A percentile compares a stretch with the other conserved stretches of the same genome.
phyloP scores from a whole-genome alignment of 2,329 filamentous ascomycete species.

The Botryotinia calthae region DNA sequence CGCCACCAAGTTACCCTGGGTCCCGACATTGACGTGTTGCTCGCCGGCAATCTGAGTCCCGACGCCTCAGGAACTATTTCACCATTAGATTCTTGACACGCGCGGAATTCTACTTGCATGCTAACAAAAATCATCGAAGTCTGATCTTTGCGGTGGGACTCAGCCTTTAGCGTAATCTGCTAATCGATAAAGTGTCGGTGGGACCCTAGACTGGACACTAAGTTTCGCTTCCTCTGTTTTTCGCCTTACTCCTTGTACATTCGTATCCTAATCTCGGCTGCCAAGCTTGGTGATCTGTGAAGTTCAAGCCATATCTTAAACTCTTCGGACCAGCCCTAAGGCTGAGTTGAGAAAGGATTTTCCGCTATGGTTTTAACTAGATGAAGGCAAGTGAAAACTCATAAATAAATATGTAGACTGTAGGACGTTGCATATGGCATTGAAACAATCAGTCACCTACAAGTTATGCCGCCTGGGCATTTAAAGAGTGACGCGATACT shows the following conservation, averaged over 20 bases:
- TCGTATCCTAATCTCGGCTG: background rate
- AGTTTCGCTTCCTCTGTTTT: background rate
- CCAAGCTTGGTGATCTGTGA: background rate
- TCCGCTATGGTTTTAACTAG: background rate
- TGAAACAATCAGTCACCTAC: background rate
- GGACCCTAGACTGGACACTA: background rate
- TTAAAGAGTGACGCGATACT: background rate
- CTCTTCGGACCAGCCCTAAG: background rate
- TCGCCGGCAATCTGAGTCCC: background rate
- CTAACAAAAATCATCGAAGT: background rate
- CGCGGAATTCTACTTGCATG: background rate
- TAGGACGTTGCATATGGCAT: background rate
- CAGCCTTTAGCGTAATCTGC: background rate
- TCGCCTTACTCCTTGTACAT: background rate
- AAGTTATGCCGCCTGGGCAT: background rate
- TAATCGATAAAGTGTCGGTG: background rate
- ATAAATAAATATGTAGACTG: background rate
- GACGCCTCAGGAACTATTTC: too few species aligned
- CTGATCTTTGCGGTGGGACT: background rate
- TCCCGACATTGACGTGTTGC: background rate
- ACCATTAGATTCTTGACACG: background rate
- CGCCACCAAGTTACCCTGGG: background rate
- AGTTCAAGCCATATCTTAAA: background rate
- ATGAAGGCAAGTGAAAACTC: background rate
- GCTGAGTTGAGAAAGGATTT: background rate